phyloP scores from a whole-genome alignment of 2,329 filamentous ascomycete genomes.

The Cryphonectria carpinicola region DNA sequence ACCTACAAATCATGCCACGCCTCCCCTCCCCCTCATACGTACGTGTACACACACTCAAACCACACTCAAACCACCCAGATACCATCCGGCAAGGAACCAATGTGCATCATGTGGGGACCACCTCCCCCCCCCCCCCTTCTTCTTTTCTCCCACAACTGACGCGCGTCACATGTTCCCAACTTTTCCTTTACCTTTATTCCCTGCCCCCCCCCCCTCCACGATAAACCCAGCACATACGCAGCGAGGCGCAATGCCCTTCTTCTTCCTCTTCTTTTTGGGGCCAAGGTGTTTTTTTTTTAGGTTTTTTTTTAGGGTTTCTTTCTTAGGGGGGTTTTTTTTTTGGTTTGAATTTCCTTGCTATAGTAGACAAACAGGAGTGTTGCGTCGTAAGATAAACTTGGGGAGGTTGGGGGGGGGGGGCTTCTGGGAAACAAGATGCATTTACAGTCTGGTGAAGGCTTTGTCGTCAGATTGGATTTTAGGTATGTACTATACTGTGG shows the following conservation, averaged over 20 bases:
- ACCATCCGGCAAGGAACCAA: neutral
- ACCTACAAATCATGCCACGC: too few species aligned
- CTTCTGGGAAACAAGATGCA: neutral
- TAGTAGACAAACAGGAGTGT: too few species aligned
- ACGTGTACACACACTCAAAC: neutral
- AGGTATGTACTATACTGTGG: neutral
- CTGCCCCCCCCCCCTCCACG: neutral
- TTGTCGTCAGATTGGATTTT: neutral
- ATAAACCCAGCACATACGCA: neutral
- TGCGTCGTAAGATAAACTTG: too few species aligned
- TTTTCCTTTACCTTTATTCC: neutral
- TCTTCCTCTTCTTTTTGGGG: neutral
- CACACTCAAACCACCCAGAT: neutral
- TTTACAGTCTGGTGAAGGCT: neutral
- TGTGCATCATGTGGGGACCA: neutral
- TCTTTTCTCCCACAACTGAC: neutral
- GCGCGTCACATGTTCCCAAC: slow-evolving; percentile 1
- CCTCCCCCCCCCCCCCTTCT: neutral
- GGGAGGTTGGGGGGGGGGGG: too few species aligned
- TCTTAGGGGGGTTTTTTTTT: too few species aligned
- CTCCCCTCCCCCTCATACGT: neutral
- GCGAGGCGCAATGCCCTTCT: neutral
- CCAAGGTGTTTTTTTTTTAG: neutral
- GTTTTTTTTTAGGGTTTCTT: too few species aligned
- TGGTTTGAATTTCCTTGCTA: neutral